phyloP scores from a whole-genome alignment of 805 yeast genomes.

The Candida dajiaensis region DNA sequence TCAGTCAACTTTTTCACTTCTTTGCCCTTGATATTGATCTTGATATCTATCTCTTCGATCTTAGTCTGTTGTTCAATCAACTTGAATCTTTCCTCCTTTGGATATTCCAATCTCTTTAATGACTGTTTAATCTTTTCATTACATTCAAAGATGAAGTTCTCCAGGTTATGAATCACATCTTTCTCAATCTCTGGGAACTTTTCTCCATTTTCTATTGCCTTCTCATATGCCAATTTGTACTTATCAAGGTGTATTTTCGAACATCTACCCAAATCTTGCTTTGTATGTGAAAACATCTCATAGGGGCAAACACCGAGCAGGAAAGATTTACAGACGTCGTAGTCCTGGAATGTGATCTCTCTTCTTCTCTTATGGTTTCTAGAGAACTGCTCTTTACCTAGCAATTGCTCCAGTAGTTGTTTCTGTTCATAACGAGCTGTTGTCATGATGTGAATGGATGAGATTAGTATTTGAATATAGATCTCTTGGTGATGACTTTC shows the following conservation, averaged over 20 bases:
- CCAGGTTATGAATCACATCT: slow-evolving; percentile 41
- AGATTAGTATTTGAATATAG: background rate
- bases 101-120: slow-evolving; percentile 57
- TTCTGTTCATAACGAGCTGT: slow-evolving; percentile 66
- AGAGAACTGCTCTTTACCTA: slow-evolving; percentile 51
- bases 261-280: slow-evolving; percentile 77
- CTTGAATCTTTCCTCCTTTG: slow-evolving; percentile 65
- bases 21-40: slow-evolving; percentile 53
- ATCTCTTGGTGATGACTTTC: too few species aligned
- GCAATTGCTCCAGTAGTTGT: slow-evolving; percentile 67
- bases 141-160: slow-evolving; percentile 57
- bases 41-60: slow-evolving; percentile 51
- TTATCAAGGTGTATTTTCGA: slow-evolving; percentile 71
- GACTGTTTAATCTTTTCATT: slow-evolving; percentile 61
- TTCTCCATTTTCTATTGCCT: slow-evolving; percentile 34
- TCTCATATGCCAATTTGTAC: slow-evolving; percentile 64
- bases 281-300: slow-evolving; percentile 76
- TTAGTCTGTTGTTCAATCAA: slow-evolving; percentile 49
- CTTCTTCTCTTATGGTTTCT: slow-evolving; percentile 29
- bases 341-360: slow-evolving; percentile 41
- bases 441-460: background rate
- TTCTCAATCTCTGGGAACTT: slow-evolving; percentile 40
- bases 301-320: slow-evolving; percentile 85
- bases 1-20: slow-evolving; percentile 24
- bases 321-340: slow-evolving; percentile 70